phyloP scores from a whole-genome alignment of 2,329 filamentous ascomycete species.

The Xylaria sp. region DNA sequence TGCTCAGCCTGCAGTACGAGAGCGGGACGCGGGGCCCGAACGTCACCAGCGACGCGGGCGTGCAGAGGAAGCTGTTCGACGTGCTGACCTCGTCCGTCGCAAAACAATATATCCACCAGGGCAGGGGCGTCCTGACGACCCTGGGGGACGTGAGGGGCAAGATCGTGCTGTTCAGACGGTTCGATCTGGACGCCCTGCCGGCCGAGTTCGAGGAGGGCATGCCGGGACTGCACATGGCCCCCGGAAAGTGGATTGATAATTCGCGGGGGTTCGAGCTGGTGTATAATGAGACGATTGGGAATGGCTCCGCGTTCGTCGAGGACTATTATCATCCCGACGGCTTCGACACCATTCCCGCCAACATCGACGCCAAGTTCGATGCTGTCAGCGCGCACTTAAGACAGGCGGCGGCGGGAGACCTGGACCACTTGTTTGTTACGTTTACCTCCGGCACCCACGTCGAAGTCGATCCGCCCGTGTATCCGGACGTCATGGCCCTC shows the following conservation, averaged over 20 bases:
- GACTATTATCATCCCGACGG: slow-evolving; percentile 59
- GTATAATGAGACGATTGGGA: slow-evolving; percentile 52
- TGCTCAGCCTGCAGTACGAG: slow-evolving; percentile 61
- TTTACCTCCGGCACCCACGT: slow-evolving; percentile 58
- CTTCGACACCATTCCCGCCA: slow-evolving; percentile 48
- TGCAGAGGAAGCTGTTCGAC: slow-evolving; percentile 53
- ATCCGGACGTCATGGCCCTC: slow-evolving; percentile 58
- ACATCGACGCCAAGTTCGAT: slow-evolving; percentile 58
- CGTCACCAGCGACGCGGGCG: slow-evolving; percentile 49
- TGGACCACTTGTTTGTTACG: slow-evolving; percentile 58
- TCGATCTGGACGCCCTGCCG: slow-evolving; percentile 51
- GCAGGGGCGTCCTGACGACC: slow-evolving; percentile 25
- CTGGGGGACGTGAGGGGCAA: slow-evolving; percentile 42
- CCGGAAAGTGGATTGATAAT: slow-evolving; percentile 57
- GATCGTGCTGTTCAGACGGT: slow-evolving; percentile 57
- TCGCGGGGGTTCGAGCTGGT: slow-evolving; percentile 51
- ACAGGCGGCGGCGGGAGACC: slow-evolving; percentile 48
- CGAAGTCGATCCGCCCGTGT: slow-evolving; percentile 49
- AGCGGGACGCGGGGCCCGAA: slow-evolving; percentile 46
- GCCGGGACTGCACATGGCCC: slow-evolving; percentile 60
- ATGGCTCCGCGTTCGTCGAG: slow-evolving; percentile 58
- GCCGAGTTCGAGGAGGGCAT: slow-evolving; percentile 50
- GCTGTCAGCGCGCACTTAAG: slow-evolving; percentile 54
- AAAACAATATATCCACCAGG: slow-evolving; percentile 51
- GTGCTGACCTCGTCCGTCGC: slow-evolving; percentile 54